Base-by-base conservation (phyloP, 768 basidiomycete genomes). In the Hydnum rufescens region DNA sequence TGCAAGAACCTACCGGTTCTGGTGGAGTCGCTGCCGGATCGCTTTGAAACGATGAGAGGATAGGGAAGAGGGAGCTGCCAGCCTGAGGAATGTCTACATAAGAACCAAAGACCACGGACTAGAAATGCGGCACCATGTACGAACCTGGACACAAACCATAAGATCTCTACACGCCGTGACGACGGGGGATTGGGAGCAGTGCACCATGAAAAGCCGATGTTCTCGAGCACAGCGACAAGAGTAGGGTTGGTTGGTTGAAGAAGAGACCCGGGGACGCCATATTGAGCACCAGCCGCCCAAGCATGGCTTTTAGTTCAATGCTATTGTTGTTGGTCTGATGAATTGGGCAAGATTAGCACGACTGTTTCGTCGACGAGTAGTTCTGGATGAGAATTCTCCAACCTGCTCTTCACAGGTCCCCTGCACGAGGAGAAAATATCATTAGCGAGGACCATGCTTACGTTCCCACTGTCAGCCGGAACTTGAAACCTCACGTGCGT, bases 31-130 rank as follows among this genome's bases (percentile, higher is more conserved):
- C 60, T 56, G 72, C 69, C 56, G 95, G 95, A 31, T 95, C 95
- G 57, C 74, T 70, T 42, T 74, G 57, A 69, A 95, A 99, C 36
- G 87, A 82, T 18, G 90, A 95, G 57, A 99, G 76, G 63, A 99
- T 97, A 53, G 95, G 95, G 75, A 99, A 99, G 57, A 99, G 76
- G 76, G 97, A 99, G 62, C 95, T 95, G 59, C 76, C 95, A 34
- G 95, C 97, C 84, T 47, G 26, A 47, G 26, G 34, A 39, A 39
- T 19, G 19, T 8, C 8, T n/a, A 54, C 23, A 8, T 5, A 16
- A 42, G 51, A 39, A 42, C 36, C 25, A 16, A 3, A 22, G 4
- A 22, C 8, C 43, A 39, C 1, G 5, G 19, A n/a, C 4, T 13
- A 32, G 26, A 23, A 42, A 2, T 4, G 23, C 25, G 51, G n/a